These are phyloP conservation scores for Oryza glumipatula DNA, from an alignment of 176 grass and related monocot species.

Conservation along the genomic window DNA sequence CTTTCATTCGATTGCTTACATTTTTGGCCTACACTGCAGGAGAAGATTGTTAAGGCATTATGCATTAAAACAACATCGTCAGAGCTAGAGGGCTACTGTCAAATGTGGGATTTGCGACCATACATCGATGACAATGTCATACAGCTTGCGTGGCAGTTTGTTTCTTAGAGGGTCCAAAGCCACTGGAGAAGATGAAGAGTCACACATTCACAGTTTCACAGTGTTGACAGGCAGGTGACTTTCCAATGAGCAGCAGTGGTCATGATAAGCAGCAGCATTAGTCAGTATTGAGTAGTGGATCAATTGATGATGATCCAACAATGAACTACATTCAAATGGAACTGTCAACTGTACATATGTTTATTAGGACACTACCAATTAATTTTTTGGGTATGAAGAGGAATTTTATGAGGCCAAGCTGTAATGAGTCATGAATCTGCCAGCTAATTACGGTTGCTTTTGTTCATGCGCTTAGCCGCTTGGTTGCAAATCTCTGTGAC, in stretches of 20 bases:
- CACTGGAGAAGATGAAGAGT: not conserved
- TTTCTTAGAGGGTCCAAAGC: conserved; percentile 9
- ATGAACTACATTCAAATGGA: not conserved
- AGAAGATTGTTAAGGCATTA: conserved; percentile 14
- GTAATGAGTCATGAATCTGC: not conserved
- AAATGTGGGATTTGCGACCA: conserved; percentile 63
- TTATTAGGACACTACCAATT: not conserved
- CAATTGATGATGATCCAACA: not conserved
- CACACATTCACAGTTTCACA: not conserved
- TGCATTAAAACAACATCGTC: conserved; percentile 41
- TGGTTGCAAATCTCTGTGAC: not conserved
- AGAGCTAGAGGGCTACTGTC: conserved; percentile 55
- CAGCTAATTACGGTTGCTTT: not conserved
- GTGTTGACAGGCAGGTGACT: not conserved
- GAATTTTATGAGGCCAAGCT: not conserved
- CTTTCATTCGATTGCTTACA: not conserved
- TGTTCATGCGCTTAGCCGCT: not conserved
- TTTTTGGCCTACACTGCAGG: too few relatives aligned
- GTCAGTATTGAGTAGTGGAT: not conserved
- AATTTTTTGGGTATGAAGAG: not conserved
- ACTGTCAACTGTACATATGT: not conserved
- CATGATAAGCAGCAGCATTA: not conserved
- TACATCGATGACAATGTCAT: conserved; percentile 51
- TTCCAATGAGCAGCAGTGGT: not conserved
- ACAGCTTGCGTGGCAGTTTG: conserved; percentile 41